Evolutionary conservation across 148 eudicot genomes (phyloP).

Genomic region (Nepenthes gracilis): DNA sequence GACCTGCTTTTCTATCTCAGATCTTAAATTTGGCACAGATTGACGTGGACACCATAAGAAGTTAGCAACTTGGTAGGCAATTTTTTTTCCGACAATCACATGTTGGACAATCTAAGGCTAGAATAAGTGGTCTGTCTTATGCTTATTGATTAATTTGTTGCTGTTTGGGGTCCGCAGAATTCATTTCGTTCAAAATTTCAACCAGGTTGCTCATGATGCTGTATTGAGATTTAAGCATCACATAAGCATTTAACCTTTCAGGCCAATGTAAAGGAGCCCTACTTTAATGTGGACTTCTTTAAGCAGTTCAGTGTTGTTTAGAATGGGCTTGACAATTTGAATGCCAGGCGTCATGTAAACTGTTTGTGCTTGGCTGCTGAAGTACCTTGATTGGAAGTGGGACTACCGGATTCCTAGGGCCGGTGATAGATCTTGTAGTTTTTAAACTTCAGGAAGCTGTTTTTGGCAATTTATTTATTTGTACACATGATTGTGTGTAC

Average conservation of each 20-base stretch:
- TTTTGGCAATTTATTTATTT: not conserved
- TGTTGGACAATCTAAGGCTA: constrained; percentile 96
- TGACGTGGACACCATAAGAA: constrained; percentile 97
- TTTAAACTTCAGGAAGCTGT: not conserved
- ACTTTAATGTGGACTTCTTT: constrained; percentile 78
- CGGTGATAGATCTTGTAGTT: constrained; percentile 27
- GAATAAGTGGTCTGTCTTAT: constrained; percentile 38
- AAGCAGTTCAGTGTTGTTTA: constrained; percentile 76
- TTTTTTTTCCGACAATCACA: constrained; percentile 82
- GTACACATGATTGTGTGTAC: too few species aligned
- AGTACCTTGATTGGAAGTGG: constrained; percentile 91
- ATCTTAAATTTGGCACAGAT: constrained; percentile 28
- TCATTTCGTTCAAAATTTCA: not conserved
- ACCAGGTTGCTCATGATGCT: constrained; percentile 41
- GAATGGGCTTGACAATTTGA: constrained; percentile 89
- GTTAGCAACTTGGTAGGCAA: constrained; percentile 92
- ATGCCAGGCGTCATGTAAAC: constrained; percentile 94
- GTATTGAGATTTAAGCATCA: constrained; percentile 79
- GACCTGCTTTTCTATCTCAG: not conserved
- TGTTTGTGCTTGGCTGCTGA: constrained; percentile 90
- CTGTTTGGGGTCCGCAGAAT: not conserved
- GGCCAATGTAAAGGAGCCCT: constrained; percentile 81
- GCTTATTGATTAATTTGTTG: constrained; percentile 6
- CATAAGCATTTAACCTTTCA: constrained; percentile 74
- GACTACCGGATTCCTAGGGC: constrained; percentile 92